Conservation (phyloP, 768 basidiomycete species). For the Rhodotorula paludigena region DNA sequence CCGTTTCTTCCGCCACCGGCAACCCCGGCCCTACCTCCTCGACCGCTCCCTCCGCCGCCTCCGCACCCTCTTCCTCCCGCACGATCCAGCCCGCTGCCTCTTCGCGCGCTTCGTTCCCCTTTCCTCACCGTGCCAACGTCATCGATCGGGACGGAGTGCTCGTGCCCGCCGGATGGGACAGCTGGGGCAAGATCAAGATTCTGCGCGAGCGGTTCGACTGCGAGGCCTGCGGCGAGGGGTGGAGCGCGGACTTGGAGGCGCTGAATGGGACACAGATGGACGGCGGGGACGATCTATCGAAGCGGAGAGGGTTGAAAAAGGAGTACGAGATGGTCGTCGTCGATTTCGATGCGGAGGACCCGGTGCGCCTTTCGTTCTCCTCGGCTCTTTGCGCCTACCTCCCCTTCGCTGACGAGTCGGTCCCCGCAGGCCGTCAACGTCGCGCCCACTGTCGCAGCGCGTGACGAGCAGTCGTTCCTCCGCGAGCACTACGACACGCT, state of each 20-base stretch:
- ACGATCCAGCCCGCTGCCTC: too few species aligned
- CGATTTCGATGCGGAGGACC: slow-evolving; percentile 21
- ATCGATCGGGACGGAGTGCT: slow-evolving; percentile 88
- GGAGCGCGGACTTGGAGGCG: slow-evolving; percentile 47
- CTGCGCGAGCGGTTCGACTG: slow-evolving; percentile 88
- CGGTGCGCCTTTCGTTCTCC: background rate
- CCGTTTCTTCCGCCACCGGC: background rate
- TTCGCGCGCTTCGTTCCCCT: slow-evolving; percentile 65
- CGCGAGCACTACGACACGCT: slow-evolving; percentile 86
- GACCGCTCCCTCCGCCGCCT: slow-evolving; percentile 47
- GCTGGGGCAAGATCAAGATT: slow-evolving; percentile 90
- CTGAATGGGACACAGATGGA: background rate
- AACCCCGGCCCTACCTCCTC: slow-evolving; percentile 46
- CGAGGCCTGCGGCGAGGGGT: slow-evolving; percentile 69
- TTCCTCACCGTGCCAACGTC: slow-evolving; percentile 78
- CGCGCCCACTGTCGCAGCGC: slow-evolving; percentile 63
- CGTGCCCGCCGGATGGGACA: slow-evolving; percentile 95
- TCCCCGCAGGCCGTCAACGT: background rate
- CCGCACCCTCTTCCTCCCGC: slow-evolving; percentile 4
- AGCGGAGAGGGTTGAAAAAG: slow-evolving; percentile 4
- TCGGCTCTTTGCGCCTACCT: background rate
- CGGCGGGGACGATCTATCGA: background rate
- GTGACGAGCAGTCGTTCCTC: slow-evolving; percentile 85
- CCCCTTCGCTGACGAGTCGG: background rate
- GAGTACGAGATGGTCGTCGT: slow-evolving; percentile 35